A percentile compares a stretch with the other conserved stretches of the same genome.
Conservation (phyloP, 345 rosid genomes). For the Brassica cretica region DNA sequence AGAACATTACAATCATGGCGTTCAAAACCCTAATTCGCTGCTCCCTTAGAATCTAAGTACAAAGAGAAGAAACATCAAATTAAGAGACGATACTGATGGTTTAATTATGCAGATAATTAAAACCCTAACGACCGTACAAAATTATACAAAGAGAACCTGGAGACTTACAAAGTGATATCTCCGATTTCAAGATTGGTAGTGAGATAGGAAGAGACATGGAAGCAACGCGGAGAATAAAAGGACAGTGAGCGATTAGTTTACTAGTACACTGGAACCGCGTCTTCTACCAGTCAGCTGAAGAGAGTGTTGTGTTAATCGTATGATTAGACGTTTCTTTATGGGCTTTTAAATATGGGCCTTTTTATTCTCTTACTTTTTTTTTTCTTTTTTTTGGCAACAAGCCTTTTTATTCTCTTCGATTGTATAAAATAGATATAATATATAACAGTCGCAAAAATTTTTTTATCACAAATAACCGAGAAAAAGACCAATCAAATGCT, state of each 20-base stretch:
- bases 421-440: too few species aligned
- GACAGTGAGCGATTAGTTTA: neutral
- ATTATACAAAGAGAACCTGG: neutral
- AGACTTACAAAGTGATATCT: constrained; percentile 11
- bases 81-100: neutral
- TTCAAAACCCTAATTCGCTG: constrained; percentile 8
- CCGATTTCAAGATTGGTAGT: neutral
- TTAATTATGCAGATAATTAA: neutral
- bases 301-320: neutral
- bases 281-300: neutral
- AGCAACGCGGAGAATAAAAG: neutral
- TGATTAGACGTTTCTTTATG: neutral
- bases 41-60: neutral
- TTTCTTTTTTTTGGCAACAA: too few species aligned
- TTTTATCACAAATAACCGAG: too few species aligned
- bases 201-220: neutral
- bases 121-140: neutral
- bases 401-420: too few species aligned
- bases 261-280: neutral
- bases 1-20: neutral
- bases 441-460: too few species aligned
- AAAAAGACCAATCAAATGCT: too few species aligned
- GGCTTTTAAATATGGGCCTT: neutral
- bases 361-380: too few species aligned
- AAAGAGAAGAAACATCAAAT: neutral